Base-by-base conservation (phyloP, 2,329 filamentous ascomycete species). In the Dactylellina parvicollis region DNA sequence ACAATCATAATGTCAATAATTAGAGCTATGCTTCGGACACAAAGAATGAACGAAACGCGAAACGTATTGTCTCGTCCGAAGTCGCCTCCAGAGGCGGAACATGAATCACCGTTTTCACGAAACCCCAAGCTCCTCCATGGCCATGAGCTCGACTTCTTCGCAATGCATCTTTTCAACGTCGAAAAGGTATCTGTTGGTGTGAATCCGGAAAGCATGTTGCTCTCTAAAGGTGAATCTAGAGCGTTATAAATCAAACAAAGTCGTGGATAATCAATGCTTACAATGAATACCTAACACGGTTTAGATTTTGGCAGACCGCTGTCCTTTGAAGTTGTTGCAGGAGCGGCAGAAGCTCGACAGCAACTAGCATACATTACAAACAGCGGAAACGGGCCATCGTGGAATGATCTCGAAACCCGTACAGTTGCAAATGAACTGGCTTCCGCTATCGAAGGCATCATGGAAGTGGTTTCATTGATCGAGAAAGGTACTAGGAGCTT, bases 1-100 rank as follows among this genome's bases (percentile, higher is more conserved):
- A 75, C 61, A 2, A 9, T 74, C 7, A 3, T 75, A 1, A 77
- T 77, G 75, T 65, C 75, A 9, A 24, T 56, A 16, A 52, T 76
- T 5, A 36, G 75, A 18, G 62, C 74, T 3, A 28, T 32, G 9
- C 30, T 66, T 26, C 76, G 74, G 10, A 72, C 54, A 8, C 64
- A 60, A 38, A 54, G 64, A 8, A 38, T 46, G 24, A 28, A 36
- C 24, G 12, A 16, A 4, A 32, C 18, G 28, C 47, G 38, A 36
- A 47, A 24, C 34, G 4, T 46, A 7, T 18, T 46, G 12, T 59
- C n/a, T n/a, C 9, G 32, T 46, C 20, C 18, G 7, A 18, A 14
- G 52, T 26, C n/a, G 55, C 10, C 12, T 28, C 14, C n/a, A 44
- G 20, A 7, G 3, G 9, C 4, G 8, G 10, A 30, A n/a, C 7